Percentiles rank a stretch among this genome's conserved stretches.
phyloP scores from a whole-genome alignment of 2,329 filamentous ascomycete genomes.

The Plectosphaerella cucumerina region DNA sequence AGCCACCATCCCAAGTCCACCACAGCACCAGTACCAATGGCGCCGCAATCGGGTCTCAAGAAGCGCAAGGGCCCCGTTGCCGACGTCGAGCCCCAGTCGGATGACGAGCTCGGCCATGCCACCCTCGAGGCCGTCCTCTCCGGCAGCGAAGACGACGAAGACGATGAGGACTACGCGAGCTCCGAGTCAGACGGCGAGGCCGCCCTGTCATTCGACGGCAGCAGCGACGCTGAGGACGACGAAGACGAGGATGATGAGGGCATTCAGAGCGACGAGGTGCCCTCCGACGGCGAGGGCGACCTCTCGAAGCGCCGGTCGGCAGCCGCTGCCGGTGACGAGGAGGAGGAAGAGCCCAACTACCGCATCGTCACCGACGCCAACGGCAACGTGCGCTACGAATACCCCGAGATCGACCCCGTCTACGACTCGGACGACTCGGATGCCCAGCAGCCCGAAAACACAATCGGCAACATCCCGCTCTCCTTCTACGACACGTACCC shows the following conservation, averaged over 20 bases:
- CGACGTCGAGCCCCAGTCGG: slow-evolving; percentile 51
- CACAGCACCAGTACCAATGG: slow-evolving; percentile 27
- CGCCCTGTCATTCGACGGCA: slow-evolving; percentile 24
- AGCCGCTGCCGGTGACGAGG: slow-evolving; percentile 23
- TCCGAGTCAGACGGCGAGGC: slow-evolving; percentile 21
- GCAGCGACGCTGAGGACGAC: slow-evolving; percentile 27
- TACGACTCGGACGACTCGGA: slow-evolving; percentile 97
- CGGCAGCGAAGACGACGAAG: slow-evolving; percentile 52
- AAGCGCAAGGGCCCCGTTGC: slow-evolving; percentile 63
- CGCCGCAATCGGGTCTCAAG: slow-evolving; percentile 37
- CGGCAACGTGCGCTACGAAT: slow-evolving; percentile 85
- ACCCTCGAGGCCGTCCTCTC: slow-evolving; percentile 54
- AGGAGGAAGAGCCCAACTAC: slow-evolving; percentile 42
- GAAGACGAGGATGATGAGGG: slow-evolving; percentile 35
- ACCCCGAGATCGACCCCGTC: slow-evolving; percentile 87
- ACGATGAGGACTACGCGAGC: slow-evolving; percentile 51
- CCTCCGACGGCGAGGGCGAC: slow-evolving; percentile 33
- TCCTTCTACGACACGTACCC: slow-evolving; percentile 97
- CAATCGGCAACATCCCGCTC: slow-evolving; percentile 90
- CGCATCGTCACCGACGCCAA: slow-evolving; percentile 75
- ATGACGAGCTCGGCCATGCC: slow-evolving; percentile 55
- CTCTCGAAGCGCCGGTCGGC: slow-evolving; percentile 24
- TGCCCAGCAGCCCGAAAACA: slow-evolving; percentile 74
- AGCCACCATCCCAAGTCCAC: not conserved
- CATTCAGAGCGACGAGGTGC: slow-evolving; percentile 35